Evolutionary conservation across 2,329 filamentous ascomycete genomes (phyloP), one percentile per base, ranked within the genome.

Genomic region (Ophiosphaerella herpotricha): DNA sequence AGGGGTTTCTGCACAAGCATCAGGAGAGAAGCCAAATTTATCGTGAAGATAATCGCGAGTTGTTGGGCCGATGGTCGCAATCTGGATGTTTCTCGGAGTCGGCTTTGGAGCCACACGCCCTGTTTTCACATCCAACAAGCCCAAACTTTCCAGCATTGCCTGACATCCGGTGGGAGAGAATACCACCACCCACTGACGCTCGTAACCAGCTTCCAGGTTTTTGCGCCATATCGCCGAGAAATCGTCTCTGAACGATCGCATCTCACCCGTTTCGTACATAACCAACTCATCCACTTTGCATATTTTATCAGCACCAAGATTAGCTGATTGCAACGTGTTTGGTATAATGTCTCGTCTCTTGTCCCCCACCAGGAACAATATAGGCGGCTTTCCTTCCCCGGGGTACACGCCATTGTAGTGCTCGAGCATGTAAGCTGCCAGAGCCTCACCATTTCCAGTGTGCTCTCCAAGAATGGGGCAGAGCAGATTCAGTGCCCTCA

Each of bases 31-130:
- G 1, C 76, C 82, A 69, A 91, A 90, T 1, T 78, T 80, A 16
- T 79, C 77, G 13, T 77, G 70, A 38, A 99, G 75, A 74, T 90
- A 86, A 60, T 91, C 85, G 55, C 87, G 82, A 9, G 94, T 99
- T 14, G 94, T 99, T 11, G 94, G 93, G 0, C 94, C 94, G 72
- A 99, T 99, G 0, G 92, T 95, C 12, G 88, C 90, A 53, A 97
- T 79, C 55, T 83, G 85, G 1, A 85, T 87, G 43, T 71, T 79
- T 8, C 74, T 75, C 18, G 43, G 46, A 32, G 34, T 47, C 24
- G 32, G 46, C 48, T 29, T 11, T 11, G 46, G 57, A 18, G 55
- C 64, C 38, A 68, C 68, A 39, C 66, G 75, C 6, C 74, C 75
- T 16, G 71, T 72, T 7, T 68, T 55, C 34, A 64, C 54, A 37